Percentiles rank a stretch among this genome's conserved stretches.
phyloP scores from a whole-genome alignment of 2,329 filamentous ascomycete species.

The Sporothrix globosa region DNA sequence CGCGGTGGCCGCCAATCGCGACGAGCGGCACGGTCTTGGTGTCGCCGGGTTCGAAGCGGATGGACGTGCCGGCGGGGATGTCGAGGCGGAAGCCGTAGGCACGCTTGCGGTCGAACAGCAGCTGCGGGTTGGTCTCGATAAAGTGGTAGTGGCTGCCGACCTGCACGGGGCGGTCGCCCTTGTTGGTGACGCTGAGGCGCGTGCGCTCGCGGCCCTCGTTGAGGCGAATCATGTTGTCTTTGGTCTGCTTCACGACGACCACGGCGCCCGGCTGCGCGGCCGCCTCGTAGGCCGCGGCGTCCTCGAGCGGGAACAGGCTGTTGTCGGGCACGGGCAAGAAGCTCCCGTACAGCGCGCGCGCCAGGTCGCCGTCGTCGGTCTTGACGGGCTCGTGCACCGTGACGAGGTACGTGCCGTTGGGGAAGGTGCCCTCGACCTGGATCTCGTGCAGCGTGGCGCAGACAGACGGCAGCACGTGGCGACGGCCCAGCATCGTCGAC shows the following conservation, averaged over 20 bases:
- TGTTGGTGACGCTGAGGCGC: constrained; percentile 76
- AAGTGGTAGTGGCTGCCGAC: constrained; percentile 96
- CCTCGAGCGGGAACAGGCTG: constrained; percentile 67
- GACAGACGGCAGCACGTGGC: constrained; percentile 86
- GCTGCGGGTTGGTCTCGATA: constrained; percentile 86
- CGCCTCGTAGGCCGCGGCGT: constrained; percentile 66
- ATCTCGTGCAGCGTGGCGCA: constrained; percentile 77
- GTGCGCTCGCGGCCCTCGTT: constrained; percentile 76
- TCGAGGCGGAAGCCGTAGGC: constrained; percentile 87
- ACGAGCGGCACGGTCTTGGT: constrained; percentile 87
- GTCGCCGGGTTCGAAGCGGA: constrained; percentile 93
- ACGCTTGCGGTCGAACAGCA: constrained; percentile 82
- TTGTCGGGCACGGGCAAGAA: constrained; percentile 79
- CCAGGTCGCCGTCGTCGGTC: constrained; percentile 81
- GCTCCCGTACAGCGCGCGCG: constrained; percentile 85
- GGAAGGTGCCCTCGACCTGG: constrained; percentile 93
- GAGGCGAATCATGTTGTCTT: constrained; percentile 66
- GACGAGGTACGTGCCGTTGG: constrained; percentile 86
- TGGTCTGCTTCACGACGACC: constrained; percentile 55
- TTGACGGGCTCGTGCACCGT: constrained; percentile 90
- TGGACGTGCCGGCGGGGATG: constrained; percentile 86
- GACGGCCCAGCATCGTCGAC: constrained; percentile 87
- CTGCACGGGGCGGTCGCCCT: constrained; percentile 87
- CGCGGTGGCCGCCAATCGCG: constrained; percentile 77
- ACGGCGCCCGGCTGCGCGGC: constrained; percentile 78